A percentile compares a stretch with the other conserved stretches of the same genome.
Evolutionary conservation across 2,329 filamentous ascomycete genomes (phyloP).

Genomic region (Dothistroma septosporum): DNA sequence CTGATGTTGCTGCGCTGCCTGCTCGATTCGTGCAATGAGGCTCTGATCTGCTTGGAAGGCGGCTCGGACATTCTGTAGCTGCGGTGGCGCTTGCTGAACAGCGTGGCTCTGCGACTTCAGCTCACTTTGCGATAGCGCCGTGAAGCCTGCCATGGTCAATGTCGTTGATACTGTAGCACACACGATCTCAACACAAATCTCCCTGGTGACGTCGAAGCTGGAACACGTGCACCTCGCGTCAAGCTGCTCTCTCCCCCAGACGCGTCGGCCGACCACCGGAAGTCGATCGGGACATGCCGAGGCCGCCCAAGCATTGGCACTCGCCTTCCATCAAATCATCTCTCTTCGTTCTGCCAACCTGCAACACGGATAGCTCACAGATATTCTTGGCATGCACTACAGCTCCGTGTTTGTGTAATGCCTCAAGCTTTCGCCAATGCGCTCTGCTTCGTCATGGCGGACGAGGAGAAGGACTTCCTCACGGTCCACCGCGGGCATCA

Average conservation of each 20-base stretch:
- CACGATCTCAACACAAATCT: neutral
- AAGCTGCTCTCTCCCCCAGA: neutral
- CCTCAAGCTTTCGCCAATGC: neutral
- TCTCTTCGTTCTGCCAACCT: neutral
- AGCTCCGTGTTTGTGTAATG: neutral
- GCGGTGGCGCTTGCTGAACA: neutral
- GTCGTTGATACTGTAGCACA: neutral
- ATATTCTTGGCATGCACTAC: neutral
- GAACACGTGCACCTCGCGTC: constrained; percentile 5
- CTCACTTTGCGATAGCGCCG: neutral
- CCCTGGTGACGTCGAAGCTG: neutral
- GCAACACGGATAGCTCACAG: neutral
- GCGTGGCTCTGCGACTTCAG: neutral
- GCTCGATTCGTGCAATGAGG: constrained; percentile 18
- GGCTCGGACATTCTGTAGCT: constrained; percentile 11
- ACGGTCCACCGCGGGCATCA: neutral
- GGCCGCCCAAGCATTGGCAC: neutral
- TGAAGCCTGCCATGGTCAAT: neutral
- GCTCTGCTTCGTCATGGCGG: neutral
- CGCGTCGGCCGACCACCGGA: neutral
- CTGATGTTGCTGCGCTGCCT: constrained; percentile 16
- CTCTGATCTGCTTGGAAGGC: constrained; percentile 18
- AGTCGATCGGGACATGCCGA: neutral
- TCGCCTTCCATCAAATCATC: neutral
- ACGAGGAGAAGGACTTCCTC: neutral